phyloP scores from a whole-genome alignment of 83 land plant genomes.

The Picea mariana region DNA sequence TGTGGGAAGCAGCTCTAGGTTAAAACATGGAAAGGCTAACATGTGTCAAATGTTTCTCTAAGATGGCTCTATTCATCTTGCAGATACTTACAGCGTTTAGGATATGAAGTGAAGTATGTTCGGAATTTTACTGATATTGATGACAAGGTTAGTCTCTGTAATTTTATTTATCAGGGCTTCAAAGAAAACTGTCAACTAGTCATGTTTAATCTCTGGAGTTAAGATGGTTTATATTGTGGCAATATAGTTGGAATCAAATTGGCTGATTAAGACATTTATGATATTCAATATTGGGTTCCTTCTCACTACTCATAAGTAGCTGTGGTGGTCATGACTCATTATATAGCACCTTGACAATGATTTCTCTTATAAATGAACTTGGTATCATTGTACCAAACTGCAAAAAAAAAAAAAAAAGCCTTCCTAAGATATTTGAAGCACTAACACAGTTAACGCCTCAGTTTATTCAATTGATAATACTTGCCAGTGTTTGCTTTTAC shows the following conservation, averaged over 20 bases:
- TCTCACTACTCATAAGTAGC: not conserved
- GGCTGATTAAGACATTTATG: not conserved
- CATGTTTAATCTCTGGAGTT: not conserved
- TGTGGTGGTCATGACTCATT: not conserved
- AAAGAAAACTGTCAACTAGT: not conserved
- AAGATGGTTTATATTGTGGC: not conserved
- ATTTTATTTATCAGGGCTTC: not conserved
- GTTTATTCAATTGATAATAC: no score
- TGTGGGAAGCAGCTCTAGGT: slow-evolving; percentile 4
- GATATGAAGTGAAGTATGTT: slow-evolving; percentile 81
- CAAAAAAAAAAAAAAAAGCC: no score
- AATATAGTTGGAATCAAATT: not conserved
- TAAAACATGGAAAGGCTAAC: no score
- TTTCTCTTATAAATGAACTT: no score
- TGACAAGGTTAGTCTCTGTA: slow-evolving; percentile 75
- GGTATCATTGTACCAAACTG: no score
- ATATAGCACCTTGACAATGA: no score
- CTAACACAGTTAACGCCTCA: no score
- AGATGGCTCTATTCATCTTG: slow-evolving; percentile 20
- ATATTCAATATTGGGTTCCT: not conserved
- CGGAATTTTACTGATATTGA: slow-evolving; percentile 98
- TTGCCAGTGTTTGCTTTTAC: no score
- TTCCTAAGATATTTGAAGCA: no score
- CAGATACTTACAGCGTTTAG: slow-evolving; percentile 77
- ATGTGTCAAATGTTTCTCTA: no score